Percentiles rank a stretch among this genome's conserved stretches.
Conservation (phyloP, 2,329 filamentous ascomycete species). For the Fusarium albosuccineum region DNA sequence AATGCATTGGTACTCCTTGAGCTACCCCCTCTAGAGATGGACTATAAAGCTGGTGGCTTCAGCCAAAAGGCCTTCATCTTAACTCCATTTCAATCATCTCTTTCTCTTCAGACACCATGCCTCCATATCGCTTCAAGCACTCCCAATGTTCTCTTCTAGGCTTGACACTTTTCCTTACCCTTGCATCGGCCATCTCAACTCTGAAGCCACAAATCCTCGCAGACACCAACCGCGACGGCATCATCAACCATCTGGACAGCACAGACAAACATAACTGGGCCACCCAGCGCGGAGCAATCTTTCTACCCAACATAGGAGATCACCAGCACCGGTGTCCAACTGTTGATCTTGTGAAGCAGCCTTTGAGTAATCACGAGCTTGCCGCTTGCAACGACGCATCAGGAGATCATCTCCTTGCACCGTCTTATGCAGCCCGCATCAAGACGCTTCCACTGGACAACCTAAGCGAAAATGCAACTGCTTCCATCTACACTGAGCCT, state of each 20-base stretch:
- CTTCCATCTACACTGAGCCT: conserved; percentile 27
- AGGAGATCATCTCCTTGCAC: conserved; percentile 48
- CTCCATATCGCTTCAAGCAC: neutral
- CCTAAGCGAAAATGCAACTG: conserved; percentile 34
- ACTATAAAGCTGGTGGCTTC: too few relatives aligned
- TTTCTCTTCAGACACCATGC: neutral
- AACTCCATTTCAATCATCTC: too few relatives aligned
- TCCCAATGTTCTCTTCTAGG: neutral
- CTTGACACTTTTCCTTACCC: neutral
- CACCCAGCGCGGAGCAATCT: neutral
- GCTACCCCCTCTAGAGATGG: too few relatives aligned
- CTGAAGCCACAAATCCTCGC: neutral
- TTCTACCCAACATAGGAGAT: conserved; percentile 1
- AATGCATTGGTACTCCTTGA: neutral
- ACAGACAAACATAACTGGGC: neutral
- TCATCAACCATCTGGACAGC: neutral
- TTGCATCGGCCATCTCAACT: neutral
- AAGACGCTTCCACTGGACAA: neutral
- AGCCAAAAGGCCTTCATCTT: too few relatives aligned
- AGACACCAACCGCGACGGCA: neutral
- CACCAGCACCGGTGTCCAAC: neutral
- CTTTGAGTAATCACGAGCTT: conserved; percentile 40
- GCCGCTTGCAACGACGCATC: conserved; percentile 53
- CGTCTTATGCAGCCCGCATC: conserved; percentile 48
- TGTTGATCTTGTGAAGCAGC: neutral